Conservation (phyloP, 352 stramenopile genomes). For the Phytophthora fragariaefolia region DNA sequence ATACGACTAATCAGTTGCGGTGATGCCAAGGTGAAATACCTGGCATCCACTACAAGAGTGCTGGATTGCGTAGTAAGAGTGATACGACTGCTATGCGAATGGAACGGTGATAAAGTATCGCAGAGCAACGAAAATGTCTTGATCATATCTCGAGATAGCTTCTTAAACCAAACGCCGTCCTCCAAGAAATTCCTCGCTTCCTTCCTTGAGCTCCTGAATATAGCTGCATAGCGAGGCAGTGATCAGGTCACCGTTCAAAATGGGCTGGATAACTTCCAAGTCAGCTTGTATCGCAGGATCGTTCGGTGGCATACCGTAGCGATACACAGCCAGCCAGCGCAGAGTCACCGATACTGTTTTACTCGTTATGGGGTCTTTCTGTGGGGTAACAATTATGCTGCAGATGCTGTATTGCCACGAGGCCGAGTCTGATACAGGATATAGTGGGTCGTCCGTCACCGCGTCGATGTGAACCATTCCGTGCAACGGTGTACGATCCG, state of each 20-base stretch:
- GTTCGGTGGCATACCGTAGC: neutral
- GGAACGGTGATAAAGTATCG: too few relatives aligned
- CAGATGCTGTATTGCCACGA: neutral
- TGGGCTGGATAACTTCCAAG: neutral
- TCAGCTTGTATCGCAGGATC: neutral
- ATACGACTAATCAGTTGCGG: too few relatives aligned
- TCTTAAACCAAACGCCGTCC: too few relatives aligned
- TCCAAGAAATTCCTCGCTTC: too few relatives aligned
- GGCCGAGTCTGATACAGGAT: neutral
- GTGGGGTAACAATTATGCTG: neutral
- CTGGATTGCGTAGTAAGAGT: too few relatives aligned
- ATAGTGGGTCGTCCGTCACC: neutral
- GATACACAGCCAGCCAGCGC: neutral
- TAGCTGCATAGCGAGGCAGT: neutral
- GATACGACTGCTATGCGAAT: too few relatives aligned
- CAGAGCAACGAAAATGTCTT: too few relatives aligned
- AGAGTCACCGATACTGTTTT: neutral
- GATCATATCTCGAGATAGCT: too few relatives aligned
- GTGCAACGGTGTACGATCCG: neutral
- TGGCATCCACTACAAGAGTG: too few relatives aligned
- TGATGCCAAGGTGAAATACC: too few relatives aligned
- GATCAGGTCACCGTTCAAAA: conserved; percentile 1
- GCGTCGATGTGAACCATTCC: neutral
- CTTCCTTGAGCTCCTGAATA: too few relatives aligned
- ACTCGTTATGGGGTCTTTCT: neutral